Evolutionary conservation across 2,329 filamentous ascomycete species (phyloP), one percentile per base, ranked within the genome.

Genomic region (Fusarium camptoceras): DNA sequence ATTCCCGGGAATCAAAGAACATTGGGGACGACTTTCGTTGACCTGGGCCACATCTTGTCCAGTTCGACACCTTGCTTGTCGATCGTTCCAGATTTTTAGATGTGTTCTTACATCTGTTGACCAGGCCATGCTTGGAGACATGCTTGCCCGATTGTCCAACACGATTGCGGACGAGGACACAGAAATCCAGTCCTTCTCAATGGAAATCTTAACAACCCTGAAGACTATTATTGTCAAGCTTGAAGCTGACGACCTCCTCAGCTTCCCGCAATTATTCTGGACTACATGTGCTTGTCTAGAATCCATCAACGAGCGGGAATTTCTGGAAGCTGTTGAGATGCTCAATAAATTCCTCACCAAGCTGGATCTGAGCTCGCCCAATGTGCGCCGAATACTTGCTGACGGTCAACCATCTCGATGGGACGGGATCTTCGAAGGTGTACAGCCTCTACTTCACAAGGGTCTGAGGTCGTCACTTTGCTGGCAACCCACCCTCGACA

Each of bases 181-280:
- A 0, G 95, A 98, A 80, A 97, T 98, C 56, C 94, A 98, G 76
- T 95, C 94, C 0, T 99, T 99, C 76, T 97, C 96, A 0, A 95
- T 98, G 91, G 97, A 99, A 78, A 98, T 99, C 60, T 81, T 99
- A 55, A 98, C 94, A 0, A 99, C 97, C 0, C 80, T 99, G 54
- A 94, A 97, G 76, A 94, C 94, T 0, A 91, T 99, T 46, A 97
- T 99, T 60, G 88, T 90, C 71, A 96, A 95, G 58, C 83, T 98
- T 28, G 91, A 94, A 22, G 86, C 92, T 1, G 88, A 92, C 39
- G 92, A 94, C 77, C 85, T 99, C 3, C 81, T 97, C 49, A 89
- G 90, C n/a, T 98, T 97, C 71, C 96, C 96, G 3, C 95, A 98
- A 76, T 84, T 99, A 2, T 98, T 99, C 80, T 99, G 97, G 97